These are phyloP conservation scores for Astrephomene gubernaculifera DNA, from an alignment of 139 green algal species.

Conservation along the genomic window DNA sequence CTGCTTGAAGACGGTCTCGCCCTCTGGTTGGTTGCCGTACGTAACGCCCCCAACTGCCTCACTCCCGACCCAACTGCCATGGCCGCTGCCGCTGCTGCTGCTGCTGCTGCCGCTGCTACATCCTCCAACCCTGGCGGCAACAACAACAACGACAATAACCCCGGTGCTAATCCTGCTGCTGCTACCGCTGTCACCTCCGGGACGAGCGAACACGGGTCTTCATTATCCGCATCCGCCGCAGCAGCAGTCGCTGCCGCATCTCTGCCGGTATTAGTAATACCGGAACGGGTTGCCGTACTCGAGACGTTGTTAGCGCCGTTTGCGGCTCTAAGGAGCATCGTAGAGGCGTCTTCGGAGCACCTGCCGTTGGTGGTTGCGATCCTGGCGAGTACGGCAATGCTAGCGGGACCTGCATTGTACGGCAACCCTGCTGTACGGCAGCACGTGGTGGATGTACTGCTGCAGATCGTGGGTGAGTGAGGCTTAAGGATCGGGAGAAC, in stretches of 20 bases:
- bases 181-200: background rate
- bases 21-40: conserved; percentile 89
- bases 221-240: too few species aligned
- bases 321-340: background rate
- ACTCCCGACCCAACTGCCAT: background rate
- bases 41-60: conserved; percentile 71
- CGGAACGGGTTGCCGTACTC: too few species aligned
- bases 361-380: conserved; percentile 64
- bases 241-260: too few species aligned
- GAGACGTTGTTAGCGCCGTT: conserved; percentile 18
- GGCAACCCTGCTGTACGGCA: background rate
- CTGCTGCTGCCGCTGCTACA: background rate
- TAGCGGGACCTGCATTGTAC: conserved; percentile 73
- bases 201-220: too few species aligned
- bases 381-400: conserved; percentile 59
- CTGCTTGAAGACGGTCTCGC: conserved; percentile 92
- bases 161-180: background rate
- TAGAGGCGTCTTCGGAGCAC: conserved; percentile 53
- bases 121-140: too few species aligned
- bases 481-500: background rate
- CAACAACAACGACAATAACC: too few species aligned
- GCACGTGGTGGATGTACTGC: conserved; percentile 15
- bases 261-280: too few species aligned
- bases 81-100: background rate
- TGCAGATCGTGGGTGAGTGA: conserved; percentile 19